Percentiles rank a stretch among this genome's conserved stretches.
These are phyloP conservation scores for Rugosomyces carneus DNA, from an alignment of 1,284 basidiomycete species.

Conservation along the genomic window DNA sequence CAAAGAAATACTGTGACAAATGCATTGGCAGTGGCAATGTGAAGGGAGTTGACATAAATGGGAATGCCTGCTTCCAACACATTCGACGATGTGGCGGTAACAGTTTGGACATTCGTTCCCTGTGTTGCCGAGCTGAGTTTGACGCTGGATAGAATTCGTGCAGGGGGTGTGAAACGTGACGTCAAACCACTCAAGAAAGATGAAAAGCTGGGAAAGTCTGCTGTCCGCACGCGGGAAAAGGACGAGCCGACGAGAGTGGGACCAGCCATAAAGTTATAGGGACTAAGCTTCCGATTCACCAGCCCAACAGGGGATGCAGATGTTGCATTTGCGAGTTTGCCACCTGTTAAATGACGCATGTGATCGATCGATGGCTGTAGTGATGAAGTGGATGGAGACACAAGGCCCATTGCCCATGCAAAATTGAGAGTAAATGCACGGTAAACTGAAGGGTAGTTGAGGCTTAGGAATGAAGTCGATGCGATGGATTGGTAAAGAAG, in stretches of 20 bases:
- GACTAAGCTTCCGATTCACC: slow-evolving; percentile 75
- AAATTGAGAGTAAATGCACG: slow-evolving; percentile 81
- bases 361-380: slow-evolving; percentile 77
- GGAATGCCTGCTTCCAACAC: slow-evolving; percentile 76
- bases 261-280: slow-evolving; percentile 50
- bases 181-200: not conserved
- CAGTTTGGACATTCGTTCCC: slow-evolving; percentile 53
- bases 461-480: slow-evolving; percentile 67
- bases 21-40: slow-evolving; percentile 75
- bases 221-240: not conserved
- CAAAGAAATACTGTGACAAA: slow-evolving; percentile 80
- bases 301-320: slow-evolving; percentile 58
- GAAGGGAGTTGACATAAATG: slow-evolving; percentile 69
- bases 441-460: slow-evolving; percentile 86
- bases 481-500: slow-evolving; percentile 81
- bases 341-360: slow-evolving; percentile 81
- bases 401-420: slow-evolving; percentile 84
- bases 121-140: slow-evolving; percentile 7
- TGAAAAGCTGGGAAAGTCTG: slow-evolving; percentile 4
- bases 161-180: not conserved
- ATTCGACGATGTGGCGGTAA: slow-evolving; percentile 58
- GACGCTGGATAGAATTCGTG: slow-evolving; percentile 7
- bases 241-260: not conserved
- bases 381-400: slow-evolving; percentile 50
- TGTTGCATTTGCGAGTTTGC: slow-evolving; percentile 54